Evolutionary conservation across 75 land plant genomes (phyloP), one percentile per base, ranked within the genome.

Genomic region (Pinus tabuliformis): DNA sequence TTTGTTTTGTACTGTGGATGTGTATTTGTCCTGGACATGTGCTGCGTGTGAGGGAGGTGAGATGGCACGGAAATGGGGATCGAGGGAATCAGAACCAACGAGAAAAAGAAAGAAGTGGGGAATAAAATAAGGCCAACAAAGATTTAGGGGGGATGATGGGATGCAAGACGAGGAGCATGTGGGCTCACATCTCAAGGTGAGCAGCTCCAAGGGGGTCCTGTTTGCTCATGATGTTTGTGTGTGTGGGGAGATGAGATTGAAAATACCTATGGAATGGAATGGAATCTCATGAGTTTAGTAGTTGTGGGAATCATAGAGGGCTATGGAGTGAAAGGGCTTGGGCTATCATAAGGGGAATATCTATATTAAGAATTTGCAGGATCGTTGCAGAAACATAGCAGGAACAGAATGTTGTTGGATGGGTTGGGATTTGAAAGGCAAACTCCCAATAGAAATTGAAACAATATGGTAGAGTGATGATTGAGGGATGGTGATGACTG

Each of bases 11-110:
- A 66, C 36, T 18, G n/a, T 42, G 6, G 21, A 9, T 49, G 54
- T 9, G 54, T 49, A 9, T 49, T 68, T 68, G 71, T 18, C n/a
- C 45, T 20, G 52, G 42, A 37, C 71, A 36, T 68, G 52, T 68
- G 71, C 71, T 68, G 71, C 52, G 42, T 68, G 71, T 68, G 71
- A 37, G 11, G 71, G 71, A 68, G 22, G 71, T 68, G 49, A 68
- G 71, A 37, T 64, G 71, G 71, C n/a, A 68, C 54, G 12, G 42
- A 37, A 22, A 68, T 9, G 3, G 22, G 71, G 49, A 68, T 30
- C 24, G 39, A 64, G 18, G 36, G 36, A 64, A 64, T 14, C 14
- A 33, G 18, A 33, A 33, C 68, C 68, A 33, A 13, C 18, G 36
- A 61, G 12, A 61, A 61, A 24, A 64, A 64, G 17, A 64, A 64